Evolutionary conservation across 495 filamentous ascomycete genomes (phyloP).

Genomic region (Aspergillus taichungensis): DNA sequence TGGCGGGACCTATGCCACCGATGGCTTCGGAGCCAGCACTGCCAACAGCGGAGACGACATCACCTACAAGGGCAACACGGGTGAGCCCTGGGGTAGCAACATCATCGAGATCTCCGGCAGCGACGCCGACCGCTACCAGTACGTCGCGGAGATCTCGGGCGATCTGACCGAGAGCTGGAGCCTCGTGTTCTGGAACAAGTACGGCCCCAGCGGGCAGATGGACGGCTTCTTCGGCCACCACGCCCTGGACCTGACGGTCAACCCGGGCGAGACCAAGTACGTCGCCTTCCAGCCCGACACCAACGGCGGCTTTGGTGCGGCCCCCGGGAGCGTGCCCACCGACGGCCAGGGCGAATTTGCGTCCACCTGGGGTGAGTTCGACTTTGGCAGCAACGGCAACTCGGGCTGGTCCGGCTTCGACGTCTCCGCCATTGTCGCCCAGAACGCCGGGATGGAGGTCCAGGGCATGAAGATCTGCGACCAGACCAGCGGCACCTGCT

Average conservation of each 20-base stretch:
- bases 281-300: slow-evolving; percentile 41
- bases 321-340: slow-evolving; percentile 25
- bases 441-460: slow-evolving; percentile 22
- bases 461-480: slow-evolving; percentile 31
- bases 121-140: slow-evolving; percentile 32
- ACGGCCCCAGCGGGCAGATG: slow-evolving; percentile 28
- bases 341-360: slow-evolving; percentile 26
- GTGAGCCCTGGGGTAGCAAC: slow-evolving; percentile 44
- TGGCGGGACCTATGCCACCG: slow-evolving; percentile 16
- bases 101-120: slow-evolving; percentile 33
- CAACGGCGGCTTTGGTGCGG: slow-evolving; percentile 31
- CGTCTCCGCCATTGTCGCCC: slow-evolving; percentile 30
- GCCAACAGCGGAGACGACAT: slow-evolving; percentile 16
- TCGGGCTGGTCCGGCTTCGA: slow-evolving; percentile 34
- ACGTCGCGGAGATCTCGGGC: slow-evolving; percentile 39
- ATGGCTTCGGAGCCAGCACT: slow-evolving; percentile 26
- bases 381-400: slow-evolving; percentile 28
- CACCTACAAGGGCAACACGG: slow-evolving; percentile 40
- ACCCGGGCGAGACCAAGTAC: slow-evolving; percentile 31
- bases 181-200: slow-evolving; percentile 48
- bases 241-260: slow-evolving; percentile 32
- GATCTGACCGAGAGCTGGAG: slow-evolving; percentile 27
- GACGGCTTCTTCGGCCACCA: slow-evolving; percentile 33
- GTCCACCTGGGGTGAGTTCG: slow-evolving; percentile 39
- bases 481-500: slow-evolving; percentile 18